Evolutionary conservation across 164 flowering plant species (phyloP), one percentile per base, ranked within the genome.

Genomic region (Magnolia kwangsiensis): DNA sequence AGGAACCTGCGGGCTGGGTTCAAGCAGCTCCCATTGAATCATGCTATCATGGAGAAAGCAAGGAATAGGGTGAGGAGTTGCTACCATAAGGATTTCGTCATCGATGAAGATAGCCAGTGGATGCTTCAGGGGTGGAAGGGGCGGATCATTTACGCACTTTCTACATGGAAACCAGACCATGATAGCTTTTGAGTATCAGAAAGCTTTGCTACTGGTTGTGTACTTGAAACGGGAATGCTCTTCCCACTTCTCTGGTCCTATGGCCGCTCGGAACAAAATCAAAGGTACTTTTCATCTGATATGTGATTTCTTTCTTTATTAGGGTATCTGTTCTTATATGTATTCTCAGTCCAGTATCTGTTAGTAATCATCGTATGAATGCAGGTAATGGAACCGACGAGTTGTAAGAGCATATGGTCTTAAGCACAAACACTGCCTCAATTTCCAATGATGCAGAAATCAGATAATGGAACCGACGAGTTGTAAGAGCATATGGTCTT

Each of bases 61-160:
- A 81, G 77, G 63, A 74, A 79, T 0, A 81, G 82, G 78, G 89
- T 88, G 50, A 83, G 74, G 73, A 27, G 73, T 0, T 51, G 24
- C 76, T 90, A 91, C 82, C 92, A 91, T 83, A 89, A 85, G 78
- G 97, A 91, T 79, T 91, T 89, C 75, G 80, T 90, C 23, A 81
- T 91, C 8, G 94, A 89, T 67, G 90, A 88, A 82, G 96, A 91
- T 74, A 74, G 87, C 72, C 83, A 78, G 67, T 93, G 97, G 97
- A 74, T 93, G 84, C 74, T 93, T 75, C 93, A 85, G 72, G 97
- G 97, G 73, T 93, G 97, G 97, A 93, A 91, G 78, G 97, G 96
- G 9, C 81, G 96, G 76, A 89, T 86, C 20, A 79, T 86, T 16
- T 84, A 82, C 71, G 94, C 96, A 29, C 78, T 90, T 59, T 87